Percentiles rank a stretch among this genome's conserved stretches.
phyloP scores from a whole-genome alignment of 208 protist genomes.

The Acanthamoeba triangularis region DNA sequence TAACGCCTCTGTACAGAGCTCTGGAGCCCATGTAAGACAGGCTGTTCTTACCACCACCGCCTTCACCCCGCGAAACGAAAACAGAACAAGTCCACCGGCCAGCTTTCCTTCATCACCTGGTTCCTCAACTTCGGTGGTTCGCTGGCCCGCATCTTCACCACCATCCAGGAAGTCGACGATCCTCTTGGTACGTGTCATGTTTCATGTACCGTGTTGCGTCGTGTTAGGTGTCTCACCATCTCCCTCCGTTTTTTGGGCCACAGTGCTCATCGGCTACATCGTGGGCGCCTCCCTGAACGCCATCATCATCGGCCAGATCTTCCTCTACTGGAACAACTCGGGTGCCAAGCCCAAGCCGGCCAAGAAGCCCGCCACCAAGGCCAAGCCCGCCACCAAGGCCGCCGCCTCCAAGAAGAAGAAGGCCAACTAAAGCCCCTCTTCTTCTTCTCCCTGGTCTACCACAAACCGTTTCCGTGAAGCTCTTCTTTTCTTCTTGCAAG shows the following conservation, averaged over 20 bases:
- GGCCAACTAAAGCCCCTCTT: background rate
- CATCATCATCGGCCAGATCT: slow-evolving; percentile 83
- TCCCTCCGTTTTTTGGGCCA: background rate
- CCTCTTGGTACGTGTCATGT: slow-evolving; percentile 38
- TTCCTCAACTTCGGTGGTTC: slow-evolving; percentile 83
- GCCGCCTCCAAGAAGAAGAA: slow-evolving; percentile 14
- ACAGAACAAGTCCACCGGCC: slow-evolving; percentile 82
- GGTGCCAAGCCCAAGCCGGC: slow-evolving; percentile 17
- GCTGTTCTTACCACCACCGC: background rate
- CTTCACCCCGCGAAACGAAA: background rate
- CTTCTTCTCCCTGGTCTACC: no score
- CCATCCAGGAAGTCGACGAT: slow-evolving; percentile 80
- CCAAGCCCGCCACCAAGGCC: slow-evolving; percentile 1
- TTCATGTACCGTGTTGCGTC: background rate
- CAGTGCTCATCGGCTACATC: slow-evolving; percentile 78
- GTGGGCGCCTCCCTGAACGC: slow-evolving; percentile 79
- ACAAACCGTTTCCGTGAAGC: no score
- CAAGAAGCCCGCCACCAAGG: background rate
- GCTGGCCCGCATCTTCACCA: slow-evolving; percentile 86
- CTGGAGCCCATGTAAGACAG: no score
- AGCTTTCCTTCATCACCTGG: slow-evolving; percentile 86
- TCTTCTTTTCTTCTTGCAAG: no score
- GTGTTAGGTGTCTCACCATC: background rate
- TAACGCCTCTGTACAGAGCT: no score
- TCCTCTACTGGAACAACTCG: slow-evolving; percentile 81